Evolutionary conservation across 768 basidiomycete species (phyloP).

Genomic region (Boletus bicolor): DNA sequence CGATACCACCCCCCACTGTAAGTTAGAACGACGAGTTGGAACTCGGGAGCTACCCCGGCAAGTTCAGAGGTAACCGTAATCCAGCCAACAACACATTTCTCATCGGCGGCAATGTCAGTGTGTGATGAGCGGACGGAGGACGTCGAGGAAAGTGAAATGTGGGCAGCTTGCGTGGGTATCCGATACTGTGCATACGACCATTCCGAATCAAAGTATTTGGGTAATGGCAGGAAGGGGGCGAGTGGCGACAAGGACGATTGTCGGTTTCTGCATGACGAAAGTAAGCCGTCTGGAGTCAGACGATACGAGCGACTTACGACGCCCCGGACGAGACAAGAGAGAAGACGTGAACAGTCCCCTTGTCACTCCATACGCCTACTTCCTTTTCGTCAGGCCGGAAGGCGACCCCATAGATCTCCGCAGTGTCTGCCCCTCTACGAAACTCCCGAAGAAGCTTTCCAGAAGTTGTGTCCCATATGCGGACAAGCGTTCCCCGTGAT

Average conservation of each 20-base stretch:
- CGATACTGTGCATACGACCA: slow-evolving; percentile 95
- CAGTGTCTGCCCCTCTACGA: slow-evolving; percentile 83
- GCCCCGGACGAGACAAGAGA: slow-evolving; percentile 63
- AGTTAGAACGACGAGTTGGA: slow-evolving; percentile 82
- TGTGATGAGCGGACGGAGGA: slow-evolving; percentile 52
- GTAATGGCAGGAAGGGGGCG: slow-evolving; percentile 75
- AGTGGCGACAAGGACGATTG: slow-evolving; percentile 81
- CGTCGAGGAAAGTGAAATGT: slow-evolving; percentile 74
- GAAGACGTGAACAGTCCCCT: slow-evolving; percentile 91
- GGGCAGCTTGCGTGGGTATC: slow-evolving; percentile 80
- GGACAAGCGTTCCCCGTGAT: slow-evolving; percentile 75
- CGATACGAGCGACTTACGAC: slow-evolving; percentile 47
- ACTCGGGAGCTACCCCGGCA: slow-evolving; percentile 42
- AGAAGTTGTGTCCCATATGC: slow-evolving; percentile 77
- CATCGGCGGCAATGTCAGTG: slow-evolving; percentile 70
- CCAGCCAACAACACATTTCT: slow-evolving; percentile 87
- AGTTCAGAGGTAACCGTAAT: slow-evolving; percentile 47
- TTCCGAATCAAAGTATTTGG: slow-evolving; percentile 91
- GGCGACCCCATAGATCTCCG: slow-evolving; percentile 86
- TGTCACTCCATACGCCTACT: slow-evolving; percentile 91
- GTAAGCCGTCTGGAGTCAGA: slow-evolving; percentile 3
- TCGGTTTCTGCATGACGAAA: slow-evolving; percentile 57
- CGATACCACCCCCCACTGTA: slow-evolving; percentile 93
- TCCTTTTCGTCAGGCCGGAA: slow-evolving; percentile 85
- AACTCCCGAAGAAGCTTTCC: slow-evolving; percentile 78